Conservation (phyloP, 192 early-diverging fungal genomes). For the Pilobolus umbonatus region DNA sequence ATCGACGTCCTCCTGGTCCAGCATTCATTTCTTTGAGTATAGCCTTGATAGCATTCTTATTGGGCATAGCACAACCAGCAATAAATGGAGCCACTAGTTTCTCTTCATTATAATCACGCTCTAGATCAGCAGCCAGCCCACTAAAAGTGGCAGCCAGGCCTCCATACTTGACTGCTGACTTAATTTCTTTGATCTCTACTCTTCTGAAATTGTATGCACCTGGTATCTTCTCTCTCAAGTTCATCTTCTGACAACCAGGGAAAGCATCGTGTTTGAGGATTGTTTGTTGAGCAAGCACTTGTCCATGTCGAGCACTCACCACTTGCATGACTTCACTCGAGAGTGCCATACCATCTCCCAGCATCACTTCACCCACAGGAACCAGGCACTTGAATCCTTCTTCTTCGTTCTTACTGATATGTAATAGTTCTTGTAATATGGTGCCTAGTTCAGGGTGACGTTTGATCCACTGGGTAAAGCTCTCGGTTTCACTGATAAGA, state of each 20-base stretch:
- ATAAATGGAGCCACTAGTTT: conserved; percentile 30
- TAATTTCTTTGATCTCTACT: conserved; percentile 30
- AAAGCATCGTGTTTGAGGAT: conserved; percentile 63
- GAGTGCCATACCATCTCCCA: conserved; percentile 56
- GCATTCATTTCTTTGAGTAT: conserved; percentile 45
- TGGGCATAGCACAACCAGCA: conserved; percentile 61
- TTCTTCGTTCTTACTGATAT: conserved; percentile 18
- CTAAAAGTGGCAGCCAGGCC: conserved; percentile 2
- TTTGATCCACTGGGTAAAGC: conserved; percentile 52
- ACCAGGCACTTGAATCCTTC: conserved; percentile 30
- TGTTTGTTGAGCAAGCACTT: conserved; percentile 49
- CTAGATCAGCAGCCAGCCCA: conserved; percentile 25
- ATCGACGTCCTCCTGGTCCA: conserved; percentile 36
- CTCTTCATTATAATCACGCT: conserved; percentile 7
- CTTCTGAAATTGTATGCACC: conserved; percentile 57
- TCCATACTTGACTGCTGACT: conserved; percentile 17
- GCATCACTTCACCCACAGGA: conserved; percentile 37
- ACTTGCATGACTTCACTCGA: conserved; percentile 53
- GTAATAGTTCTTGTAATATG: conserved; percentile 38
- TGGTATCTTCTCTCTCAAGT: conserved; percentile 51
- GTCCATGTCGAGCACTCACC: conserved; percentile 44
- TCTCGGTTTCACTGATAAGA: conserved; percentile 25
- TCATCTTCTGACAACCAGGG: conserved; percentile 59
- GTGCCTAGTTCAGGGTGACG: conserved; percentile 52
- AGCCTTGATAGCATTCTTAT: conserved; percentile 48